These are phyloP conservation scores for Boletus vermiculosoides DNA, from an alignment of 768 basidiomycete genomes.

Conservation along the genomic window DNA sequence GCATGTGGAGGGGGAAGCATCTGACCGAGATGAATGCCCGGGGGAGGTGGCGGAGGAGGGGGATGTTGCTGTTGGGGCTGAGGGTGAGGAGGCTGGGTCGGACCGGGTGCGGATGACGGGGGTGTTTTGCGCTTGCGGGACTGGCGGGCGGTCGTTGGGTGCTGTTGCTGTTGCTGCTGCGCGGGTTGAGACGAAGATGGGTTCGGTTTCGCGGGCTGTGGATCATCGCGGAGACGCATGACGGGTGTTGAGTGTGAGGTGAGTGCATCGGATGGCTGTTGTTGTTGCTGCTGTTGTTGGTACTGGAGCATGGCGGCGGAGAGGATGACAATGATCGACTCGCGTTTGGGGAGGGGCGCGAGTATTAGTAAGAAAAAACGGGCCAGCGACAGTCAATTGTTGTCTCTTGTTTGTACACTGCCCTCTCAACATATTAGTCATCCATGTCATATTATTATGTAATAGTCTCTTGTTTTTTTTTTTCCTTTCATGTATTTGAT, in stretches of 20 bases:
- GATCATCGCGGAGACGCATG: slow-evolving; percentile 69
- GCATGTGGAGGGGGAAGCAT: slow-evolving; percentile 55
- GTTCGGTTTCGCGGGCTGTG: slow-evolving; percentile 16
- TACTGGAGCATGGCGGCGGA: slow-evolving; percentile 30
- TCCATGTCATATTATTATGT: slow-evolving; percentile 5
- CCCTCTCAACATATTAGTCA: slow-evolving; percentile 5
- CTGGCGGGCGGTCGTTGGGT: slow-evolving; percentile 19
- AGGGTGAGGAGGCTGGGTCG: slow-evolving; percentile 19
- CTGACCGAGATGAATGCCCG: slow-evolving; percentile 45
- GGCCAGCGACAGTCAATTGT: slow-evolving; percentile 4
- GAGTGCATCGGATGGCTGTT: slow-evolving; percentile 17
- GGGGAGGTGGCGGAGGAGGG: slow-evolving; percentile 36
- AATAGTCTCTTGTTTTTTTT: background rate
- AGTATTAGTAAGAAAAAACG: slow-evolving; percentile 39
- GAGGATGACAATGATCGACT: slow-evolving; percentile 28
- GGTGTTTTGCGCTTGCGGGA: slow-evolving; percentile 71
- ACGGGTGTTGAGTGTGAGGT: slow-evolving; percentile 20
- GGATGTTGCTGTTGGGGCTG: slow-evolving; percentile 31
- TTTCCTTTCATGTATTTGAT: slow-evolving; percentile 61
- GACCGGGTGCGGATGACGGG: slow-evolving; percentile 35
- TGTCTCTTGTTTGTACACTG: slow-evolving; percentile 22
- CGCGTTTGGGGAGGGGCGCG: slow-evolving; percentile 36
- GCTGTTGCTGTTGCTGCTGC: slow-evolving; percentile 1
- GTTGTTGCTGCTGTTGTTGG: slow-evolving; percentile 18
- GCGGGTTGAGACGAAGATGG: slow-evolving; percentile 18